Percentiles rank a stretch among this genome's conserved stretches.
Evolutionary conservation across 306 rosid genomes (phyloP).

Genomic region (Citrullus mucosospermus): DNA sequence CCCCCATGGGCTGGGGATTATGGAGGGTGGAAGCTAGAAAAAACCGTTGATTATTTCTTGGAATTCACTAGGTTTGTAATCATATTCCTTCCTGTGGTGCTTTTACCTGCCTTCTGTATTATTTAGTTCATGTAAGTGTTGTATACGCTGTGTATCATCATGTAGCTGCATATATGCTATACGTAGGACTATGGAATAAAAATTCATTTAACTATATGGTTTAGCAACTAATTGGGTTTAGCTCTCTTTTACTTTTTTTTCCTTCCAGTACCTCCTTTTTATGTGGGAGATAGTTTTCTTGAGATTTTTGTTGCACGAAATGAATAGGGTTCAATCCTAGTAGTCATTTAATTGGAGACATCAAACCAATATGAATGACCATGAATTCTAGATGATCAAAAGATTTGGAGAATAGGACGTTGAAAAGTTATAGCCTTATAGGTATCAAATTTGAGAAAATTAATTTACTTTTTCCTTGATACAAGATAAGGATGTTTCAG

Average conservation of each 20-base stretch:
- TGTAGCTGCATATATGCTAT: neutral
- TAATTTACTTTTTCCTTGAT: neutral
- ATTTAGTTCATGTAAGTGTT: neutral
- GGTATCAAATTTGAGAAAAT: neutral
- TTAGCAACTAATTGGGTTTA: neutral
- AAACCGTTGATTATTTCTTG: constrained; percentile 84
- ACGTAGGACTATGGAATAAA: neutral
- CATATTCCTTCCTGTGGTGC: constrained; percentile 11
- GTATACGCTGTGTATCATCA: neutral
- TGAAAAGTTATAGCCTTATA: neutral
- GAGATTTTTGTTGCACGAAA: neutral
- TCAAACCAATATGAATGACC: neutral
- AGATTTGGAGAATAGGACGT: neutral
- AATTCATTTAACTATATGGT: neutral
- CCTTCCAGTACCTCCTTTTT: neutral
- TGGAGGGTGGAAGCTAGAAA: constrained; percentile 98
- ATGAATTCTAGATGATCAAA: neutral
- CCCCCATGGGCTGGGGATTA: constrained; percentile 94
- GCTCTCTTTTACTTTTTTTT: neutral
- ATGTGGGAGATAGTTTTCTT: neutral
- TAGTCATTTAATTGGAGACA: neutral
- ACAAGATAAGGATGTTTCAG: neutral
- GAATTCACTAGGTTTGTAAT: constrained; percentile 64
- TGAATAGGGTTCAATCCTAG: neutral
- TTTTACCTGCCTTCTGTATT: constrained; percentile 7